Percentiles rank a stretch among this genome's conserved stretches.
Evolutionary conservation across 345 rosid genomes (phyloP).

Genomic region (Reutealis trisperma): DNA sequence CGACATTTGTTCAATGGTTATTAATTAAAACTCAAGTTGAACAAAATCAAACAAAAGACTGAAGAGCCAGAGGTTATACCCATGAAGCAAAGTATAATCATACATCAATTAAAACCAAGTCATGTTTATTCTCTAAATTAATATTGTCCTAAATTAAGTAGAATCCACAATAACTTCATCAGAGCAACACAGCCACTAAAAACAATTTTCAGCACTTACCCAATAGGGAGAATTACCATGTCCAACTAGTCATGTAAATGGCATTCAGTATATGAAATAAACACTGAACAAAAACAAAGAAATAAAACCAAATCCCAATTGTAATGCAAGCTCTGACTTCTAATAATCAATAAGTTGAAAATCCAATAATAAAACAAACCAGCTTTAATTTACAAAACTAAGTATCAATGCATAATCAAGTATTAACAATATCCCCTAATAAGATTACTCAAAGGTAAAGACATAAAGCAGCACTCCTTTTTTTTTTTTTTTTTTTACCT

Average conservation of each 20-base stretch:
- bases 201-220: neutral
- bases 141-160: neutral
- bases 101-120: neutral
- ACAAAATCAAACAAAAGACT: neutral
- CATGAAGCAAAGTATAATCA: no score
- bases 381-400: neutral
- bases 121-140: neutral
- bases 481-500: slow-evolving; percentile 59
- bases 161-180: neutral
- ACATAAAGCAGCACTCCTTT: no score
- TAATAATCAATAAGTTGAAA: neutral
- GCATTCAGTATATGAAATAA: neutral
- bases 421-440: neutral
- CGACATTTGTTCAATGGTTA: neutral
- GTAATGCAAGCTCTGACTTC: no score
- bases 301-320: no score
- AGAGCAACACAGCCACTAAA: neutral
- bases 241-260: neutral
- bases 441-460: neutral
- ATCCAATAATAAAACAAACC: neutral
- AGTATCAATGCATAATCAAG: neutral
- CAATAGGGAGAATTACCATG: neutral
- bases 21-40: neutral
- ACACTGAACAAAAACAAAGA: neutral
- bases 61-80: neutral